phyloP scores from a whole-genome alignment of 441 rosid species.

The Euphorbia corollata region DNA sequence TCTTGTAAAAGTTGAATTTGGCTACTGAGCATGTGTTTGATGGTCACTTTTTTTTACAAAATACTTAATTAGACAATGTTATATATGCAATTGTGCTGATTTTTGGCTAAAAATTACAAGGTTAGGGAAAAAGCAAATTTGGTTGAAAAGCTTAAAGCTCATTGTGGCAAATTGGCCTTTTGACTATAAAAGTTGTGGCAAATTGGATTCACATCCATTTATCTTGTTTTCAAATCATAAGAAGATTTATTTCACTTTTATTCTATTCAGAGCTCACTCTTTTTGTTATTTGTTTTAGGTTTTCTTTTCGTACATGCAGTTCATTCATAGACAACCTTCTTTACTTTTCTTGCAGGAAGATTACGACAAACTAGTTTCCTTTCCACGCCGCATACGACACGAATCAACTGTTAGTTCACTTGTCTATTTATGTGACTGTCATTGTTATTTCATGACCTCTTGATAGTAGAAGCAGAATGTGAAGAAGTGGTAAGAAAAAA shows the following conservation, averaged over 20 bases:
- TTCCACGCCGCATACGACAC: conserved; percentile 57
- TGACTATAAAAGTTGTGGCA: background rate
- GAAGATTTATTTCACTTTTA: background rate
- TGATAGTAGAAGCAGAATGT: conserved; percentile 6
- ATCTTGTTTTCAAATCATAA: background rate
- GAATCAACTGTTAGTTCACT: conserved; percentile 77
- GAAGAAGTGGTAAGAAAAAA: conserved; percentile 8
- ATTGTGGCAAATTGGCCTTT: background rate
- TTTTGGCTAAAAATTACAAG: background rate
- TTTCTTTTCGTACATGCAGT: background rate
- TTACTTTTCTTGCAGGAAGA: conserved; percentile 51
- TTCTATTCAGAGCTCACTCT: background rate
- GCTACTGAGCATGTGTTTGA: background rate
- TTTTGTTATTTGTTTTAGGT: background rate
- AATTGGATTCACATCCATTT: background rate
- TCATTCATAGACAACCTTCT: conserved; percentile 14
- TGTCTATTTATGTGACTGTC: conserved; percentile 12
- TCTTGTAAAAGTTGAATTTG: background rate
- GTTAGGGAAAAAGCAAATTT: background rate
- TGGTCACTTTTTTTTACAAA: background rate
- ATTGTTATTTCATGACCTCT: background rate
- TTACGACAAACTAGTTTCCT: conserved; percentile 54
- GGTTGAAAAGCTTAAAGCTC: background rate
- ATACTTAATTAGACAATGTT: background rate
- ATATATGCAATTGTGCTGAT: background rate